Percentiles rank a stretch among this genome's conserved stretches.
Conservation (phyloP, 108 stramenopile species). For the Mediolabrus comicus region DNA sequence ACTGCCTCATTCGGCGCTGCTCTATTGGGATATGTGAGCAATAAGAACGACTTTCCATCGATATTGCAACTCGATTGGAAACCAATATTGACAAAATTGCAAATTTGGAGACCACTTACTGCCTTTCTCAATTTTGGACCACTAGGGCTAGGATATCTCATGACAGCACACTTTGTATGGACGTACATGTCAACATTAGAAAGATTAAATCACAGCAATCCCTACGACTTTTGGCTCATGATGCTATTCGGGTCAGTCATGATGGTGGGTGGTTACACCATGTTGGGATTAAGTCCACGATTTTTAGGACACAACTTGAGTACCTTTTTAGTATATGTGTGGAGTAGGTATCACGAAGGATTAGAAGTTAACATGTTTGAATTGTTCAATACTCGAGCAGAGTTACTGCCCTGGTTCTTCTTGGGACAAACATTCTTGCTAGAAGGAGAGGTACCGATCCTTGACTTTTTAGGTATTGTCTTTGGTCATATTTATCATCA, state of each 20-base stretch:
- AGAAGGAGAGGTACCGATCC: constrained; percentile 88
- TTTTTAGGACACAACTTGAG: constrained; percentile 93
- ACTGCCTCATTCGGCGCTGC: constrained; percentile 73
- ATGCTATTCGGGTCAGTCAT: constrained; percentile 77
- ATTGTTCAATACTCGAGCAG: constrained; percentile 81
- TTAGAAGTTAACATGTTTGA: constrained; percentile 93
- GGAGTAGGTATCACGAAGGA: constrained; percentile 95
- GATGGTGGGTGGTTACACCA: constrained; percentile 80
- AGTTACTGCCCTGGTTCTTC: constrained; percentile 87
- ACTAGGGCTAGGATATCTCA: constrained; percentile 76
- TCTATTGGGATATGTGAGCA: constrained; percentile 57
- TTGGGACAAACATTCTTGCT: constrained; percentile 90
- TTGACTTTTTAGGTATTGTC: constrained; percentile 94
- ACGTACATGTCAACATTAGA: constrained; percentile 96
- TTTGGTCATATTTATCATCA: constrained; percentile 96
- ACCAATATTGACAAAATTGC: constrained; percentile 55
- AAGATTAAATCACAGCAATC: constrained; percentile 83
- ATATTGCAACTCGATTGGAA: constrained; percentile 80
- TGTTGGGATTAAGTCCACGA: constrained; percentile 65
- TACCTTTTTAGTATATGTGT: constrained; percentile 94
- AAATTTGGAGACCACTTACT: constrained; percentile 89
- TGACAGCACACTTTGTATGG: constrained; percentile 93
- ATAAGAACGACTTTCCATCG: constrained; percentile 82
- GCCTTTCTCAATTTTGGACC: constrained; percentile 91
- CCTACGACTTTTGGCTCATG: constrained; percentile 95